Evolutionary conservation across 2,329 filamentous ascomycete species (phyloP), one percentile per base, ranked within the genome.

Genomic region (Leptoxyphium fumago): DNA sequence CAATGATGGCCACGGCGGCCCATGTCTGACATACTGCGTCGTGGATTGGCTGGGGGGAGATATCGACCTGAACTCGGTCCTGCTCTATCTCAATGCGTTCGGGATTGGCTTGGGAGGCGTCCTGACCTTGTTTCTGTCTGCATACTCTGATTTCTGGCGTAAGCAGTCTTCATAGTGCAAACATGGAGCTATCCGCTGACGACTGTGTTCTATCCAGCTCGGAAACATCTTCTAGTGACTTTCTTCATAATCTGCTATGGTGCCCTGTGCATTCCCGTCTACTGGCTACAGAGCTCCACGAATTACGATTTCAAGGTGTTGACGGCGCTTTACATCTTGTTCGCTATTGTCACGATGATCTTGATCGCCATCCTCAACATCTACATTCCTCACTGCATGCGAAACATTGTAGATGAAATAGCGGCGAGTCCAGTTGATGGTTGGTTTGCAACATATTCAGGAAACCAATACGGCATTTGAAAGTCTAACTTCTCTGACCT

Each of bases 61-160:
- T 28, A 26, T 47, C 26, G 45, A 47, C 45, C 42, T 47, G 8
- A 47, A 47, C 43, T 44, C 45, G 4, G 43, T 47, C 3, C 34
- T 47, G 17, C 45, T 47, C 10, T 47, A 47, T 39, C 40, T 47
- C 29, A 40, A 41, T 29, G 45, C 45, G 8, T 47, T 47, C 34
- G 39, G 45, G 32, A 44, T 39, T 32, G 45, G 45, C 14, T 34
- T 47, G 2, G 38, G 26, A 10, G 45, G 45, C 26, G 13, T 45
- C 18, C 29, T 47, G 42, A 47, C 45, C 6, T 29, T 47, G 26
- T 45, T 47, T 40, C 21, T 47, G 8, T 40, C 42, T n/a, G 45
- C 45, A 11, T 47, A 44, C 43, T 47, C 45, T 30, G 45, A 47
- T 29, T 45, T 42, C 34, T 47, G 45, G 45, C 44, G 45, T 47